Conservation (phyloP, 139 green algal genomes). For the Chlamydomonas sphaeroides region DNA sequence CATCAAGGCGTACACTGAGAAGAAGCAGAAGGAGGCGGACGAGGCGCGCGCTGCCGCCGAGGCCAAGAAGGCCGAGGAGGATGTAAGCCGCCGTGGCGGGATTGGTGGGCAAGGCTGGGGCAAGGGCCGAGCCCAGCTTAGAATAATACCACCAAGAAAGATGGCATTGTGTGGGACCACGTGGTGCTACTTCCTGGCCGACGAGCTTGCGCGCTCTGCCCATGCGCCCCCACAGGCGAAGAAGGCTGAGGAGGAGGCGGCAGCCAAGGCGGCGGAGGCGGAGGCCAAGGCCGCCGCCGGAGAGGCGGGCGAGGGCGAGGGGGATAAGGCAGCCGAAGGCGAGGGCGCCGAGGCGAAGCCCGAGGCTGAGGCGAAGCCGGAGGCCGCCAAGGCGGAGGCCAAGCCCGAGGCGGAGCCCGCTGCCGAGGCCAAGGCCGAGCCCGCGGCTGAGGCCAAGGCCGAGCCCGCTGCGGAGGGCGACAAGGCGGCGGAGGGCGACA, state of each 20-base stretch:
- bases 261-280: constrained; percentile 18
- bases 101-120: too few species aligned
- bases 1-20: too few species aligned
- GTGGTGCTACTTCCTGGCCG: too few species aligned
- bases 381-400: not conserved
- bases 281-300: not conserved
- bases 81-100: too few species aligned
- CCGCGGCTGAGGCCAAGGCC: not conserved
- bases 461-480: not conserved
- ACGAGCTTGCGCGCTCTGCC: too few species aligned
- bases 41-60: not conserved
- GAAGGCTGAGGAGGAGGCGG: constrained; percentile 29
- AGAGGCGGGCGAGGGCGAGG: not conserved
- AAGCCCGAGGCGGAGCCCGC: not conserved
- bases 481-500: not conserved
- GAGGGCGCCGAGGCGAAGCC: not conserved
- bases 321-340: not conserved
- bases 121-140: too few species aligned
- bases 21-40: too few species aligned
- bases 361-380: not conserved
- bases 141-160: too few species aligned
- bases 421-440: not conserved
- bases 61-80: not conserved
- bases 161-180: too few species aligned
- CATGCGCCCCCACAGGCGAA: too few species aligned